These are phyloP conservation scores for Tetrapisispora pingtungensis DNA, from an alignment of 805 yeast genomes.

Conservation along the genomic window DNA sequence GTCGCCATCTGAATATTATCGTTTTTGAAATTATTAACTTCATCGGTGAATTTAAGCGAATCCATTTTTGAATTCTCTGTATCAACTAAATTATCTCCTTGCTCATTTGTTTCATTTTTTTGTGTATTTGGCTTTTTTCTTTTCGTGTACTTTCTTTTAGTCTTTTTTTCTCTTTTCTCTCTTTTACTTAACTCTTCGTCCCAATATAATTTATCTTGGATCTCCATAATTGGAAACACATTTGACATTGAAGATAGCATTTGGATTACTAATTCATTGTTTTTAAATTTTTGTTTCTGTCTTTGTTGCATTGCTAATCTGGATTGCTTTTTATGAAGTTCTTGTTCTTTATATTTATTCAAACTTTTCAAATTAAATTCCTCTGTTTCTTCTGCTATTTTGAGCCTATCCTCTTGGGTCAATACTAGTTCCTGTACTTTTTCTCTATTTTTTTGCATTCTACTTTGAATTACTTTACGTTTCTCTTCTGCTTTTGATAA, in stretches of 20 bases:
- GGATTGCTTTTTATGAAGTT: constrained; percentile 63
- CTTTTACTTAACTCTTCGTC: constrained; percentile 31
- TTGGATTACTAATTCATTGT: constrained; percentile 30
- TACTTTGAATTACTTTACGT: constrained; percentile 36
- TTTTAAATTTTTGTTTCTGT: constrained; percentile 48
- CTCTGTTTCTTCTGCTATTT: constrained; percentile 86
- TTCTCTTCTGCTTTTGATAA: constrained; percentile 59
- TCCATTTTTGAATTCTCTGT: neutral
- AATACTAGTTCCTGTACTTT: constrained; percentile 31
- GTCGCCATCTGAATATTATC: too few relatives aligned
- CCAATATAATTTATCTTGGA: constrained; percentile 38
- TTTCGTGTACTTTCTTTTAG: constrained; percentile 33
- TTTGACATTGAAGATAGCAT: constrained; percentile 19
- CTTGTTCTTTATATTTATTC: constrained; percentile 74
- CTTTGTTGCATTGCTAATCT: constrained; percentile 66
- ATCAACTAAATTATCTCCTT: constrained; percentile 13
- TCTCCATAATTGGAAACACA: constrained; percentile 57
- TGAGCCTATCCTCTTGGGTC: constrained; percentile 38
- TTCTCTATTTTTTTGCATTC: constrained; percentile 37
- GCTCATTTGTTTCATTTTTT: constrained; percentile 10
- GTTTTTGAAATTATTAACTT: too few relatives aligned
- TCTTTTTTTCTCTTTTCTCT: constrained; percentile 35
- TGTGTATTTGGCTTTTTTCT: constrained; percentile 14
- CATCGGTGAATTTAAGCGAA: too few relatives aligned
- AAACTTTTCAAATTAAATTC: constrained; percentile 61